phyloP scores from a whole-genome alignment of 371 early-diverging fungal genomes.

The Apophysomyces trapeziformis region DNA sequence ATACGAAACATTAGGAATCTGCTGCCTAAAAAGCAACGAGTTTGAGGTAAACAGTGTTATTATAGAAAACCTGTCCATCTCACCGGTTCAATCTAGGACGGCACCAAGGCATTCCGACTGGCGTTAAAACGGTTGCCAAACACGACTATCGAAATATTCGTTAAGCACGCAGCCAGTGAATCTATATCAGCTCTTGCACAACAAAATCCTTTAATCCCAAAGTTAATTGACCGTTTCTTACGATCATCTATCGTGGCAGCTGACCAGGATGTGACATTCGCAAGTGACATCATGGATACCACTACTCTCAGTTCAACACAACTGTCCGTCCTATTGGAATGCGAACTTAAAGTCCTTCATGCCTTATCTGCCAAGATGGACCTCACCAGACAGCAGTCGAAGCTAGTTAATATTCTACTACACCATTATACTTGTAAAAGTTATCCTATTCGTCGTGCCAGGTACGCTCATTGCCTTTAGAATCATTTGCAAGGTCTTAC shows the following conservation, averaged over 20 bases:
- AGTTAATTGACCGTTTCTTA: constrained; percentile 48
- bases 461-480: constrained; percentile 14
- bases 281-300: constrained; percentile 29
- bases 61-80: not conserved
- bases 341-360: constrained; percentile 40
- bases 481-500: not conserved
- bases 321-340: constrained; percentile 37
- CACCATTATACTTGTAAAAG: constrained; percentile 21
- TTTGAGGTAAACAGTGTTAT: constrained; percentile 25
- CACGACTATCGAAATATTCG: constrained; percentile 33
- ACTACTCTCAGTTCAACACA: constrained; percentile 19
- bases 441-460: constrained; percentile 49
- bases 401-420: constrained; percentile 31
- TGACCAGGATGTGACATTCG: constrained; percentile 25
- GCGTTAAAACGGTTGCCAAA: constrained; percentile 37
- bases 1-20: constrained; percentile 43
- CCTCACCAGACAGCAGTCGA: constrained; percentile 26
- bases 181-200: constrained; percentile 32
- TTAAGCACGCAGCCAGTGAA: constrained; percentile 20
- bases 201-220: constrained; percentile 34
- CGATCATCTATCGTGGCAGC: constrained; percentile 34
- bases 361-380: constrained; percentile 29
- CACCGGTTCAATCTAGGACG: constrained; percentile 13
- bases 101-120: constrained; percentile 32
- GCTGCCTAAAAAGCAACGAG: constrained; percentile 35